These are phyloP conservation scores for Pythium monospermum DNA, from an alignment of 352 stramenopile genomes.

Conservation along the genomic window DNA sequence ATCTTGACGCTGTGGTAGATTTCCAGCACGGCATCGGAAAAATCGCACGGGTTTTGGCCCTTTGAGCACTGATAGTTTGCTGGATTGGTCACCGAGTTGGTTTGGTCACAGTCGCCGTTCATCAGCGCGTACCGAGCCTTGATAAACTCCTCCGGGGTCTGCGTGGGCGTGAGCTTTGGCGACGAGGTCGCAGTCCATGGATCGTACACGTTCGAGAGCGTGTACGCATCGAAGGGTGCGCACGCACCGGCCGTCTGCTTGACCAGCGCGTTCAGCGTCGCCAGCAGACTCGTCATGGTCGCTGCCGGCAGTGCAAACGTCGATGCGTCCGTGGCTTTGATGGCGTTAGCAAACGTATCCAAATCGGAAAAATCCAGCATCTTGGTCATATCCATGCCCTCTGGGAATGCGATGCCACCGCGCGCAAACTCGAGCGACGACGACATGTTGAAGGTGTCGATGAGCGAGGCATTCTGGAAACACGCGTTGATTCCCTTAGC, in stretches of 20 bases:
- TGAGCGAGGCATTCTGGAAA: conserved; percentile 53
- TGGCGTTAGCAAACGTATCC: conserved; percentile 26
- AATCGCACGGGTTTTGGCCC: conserved; percentile 10
- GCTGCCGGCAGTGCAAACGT: conserved; percentile 27
- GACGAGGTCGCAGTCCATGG: conserved; percentile 33
- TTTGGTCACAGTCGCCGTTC: background rate
- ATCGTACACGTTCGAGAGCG: conserved; percentile 21
- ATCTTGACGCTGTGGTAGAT: conserved; percentile 14
- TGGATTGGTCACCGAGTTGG: background rate
- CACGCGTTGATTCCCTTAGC: conserved; percentile 53
- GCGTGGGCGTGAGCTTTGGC: background rate
- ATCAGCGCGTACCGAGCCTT: conserved; percentile 7
- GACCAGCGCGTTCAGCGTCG: conserved; percentile 26
- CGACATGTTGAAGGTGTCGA: conserved; percentile 55
- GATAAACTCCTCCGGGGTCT: conserved; percentile 17
- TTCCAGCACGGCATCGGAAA: conserved; percentile 8
- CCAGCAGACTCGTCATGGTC: conserved; percentile 12
- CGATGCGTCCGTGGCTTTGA: conserved; percentile 14
- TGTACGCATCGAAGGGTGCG: conserved; percentile 22
- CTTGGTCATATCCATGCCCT: conserved; percentile 7
- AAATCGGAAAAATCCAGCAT: conserved; percentile 43
- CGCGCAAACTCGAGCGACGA: conserved; percentile 52
- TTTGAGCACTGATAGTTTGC: background rate
- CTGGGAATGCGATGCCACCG: conserved; percentile 49
- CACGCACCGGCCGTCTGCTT: conserved; percentile 12